Evolutionary conservation across 225 moss, liverwort and hornwort genomes (phyloP), one percentile per base, ranked within the genome.

Genomic region (Asterella californica): DNA sequence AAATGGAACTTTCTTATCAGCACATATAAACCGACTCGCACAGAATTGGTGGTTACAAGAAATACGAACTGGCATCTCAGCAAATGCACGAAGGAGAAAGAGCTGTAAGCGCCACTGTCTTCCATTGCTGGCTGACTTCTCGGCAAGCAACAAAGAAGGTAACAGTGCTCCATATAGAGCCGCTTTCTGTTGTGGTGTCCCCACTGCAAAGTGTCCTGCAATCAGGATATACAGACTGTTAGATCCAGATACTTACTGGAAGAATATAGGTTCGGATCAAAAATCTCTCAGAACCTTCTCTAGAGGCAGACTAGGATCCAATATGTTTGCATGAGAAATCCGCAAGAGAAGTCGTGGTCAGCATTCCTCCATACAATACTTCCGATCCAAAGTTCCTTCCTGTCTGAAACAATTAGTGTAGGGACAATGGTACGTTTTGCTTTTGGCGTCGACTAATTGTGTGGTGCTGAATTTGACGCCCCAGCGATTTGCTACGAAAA

Each of bases 21-120:
- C 17, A 50, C 30, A 70, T 45, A 46, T 27, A 72, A 11, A 72
- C 74, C 29, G 50, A 74, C 52, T 53, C 53, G 30, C 74, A 74
- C 74, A 12, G 27, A 53, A 52, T 53, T 53, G 74, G 29, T 64
- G 76, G 57, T 32, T 54, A 70, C 79, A 68, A 75, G 73, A 73
- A 72, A 62, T 79, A 85, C 81, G 37, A 81, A 88, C 87, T 45
- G 83, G 87, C 82, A 88, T 80, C 81, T 91, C 87, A 14, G 90
- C 83, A 83, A 95, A 99, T 71, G 85, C 73, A 80, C 87, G 89
- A 62, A 99, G 89, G 27, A 95, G 86, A 54, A 85, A 87, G 45
- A 90, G 57, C 82, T 99, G 95, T 76, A 92, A 89, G 70, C 99
- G 92, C 99, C 95, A 99, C 67, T 93, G 94, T 77, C 82, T 95